Conservation (phyloP, 306 rosid genomes). For the Vicia sativa region DNA sequence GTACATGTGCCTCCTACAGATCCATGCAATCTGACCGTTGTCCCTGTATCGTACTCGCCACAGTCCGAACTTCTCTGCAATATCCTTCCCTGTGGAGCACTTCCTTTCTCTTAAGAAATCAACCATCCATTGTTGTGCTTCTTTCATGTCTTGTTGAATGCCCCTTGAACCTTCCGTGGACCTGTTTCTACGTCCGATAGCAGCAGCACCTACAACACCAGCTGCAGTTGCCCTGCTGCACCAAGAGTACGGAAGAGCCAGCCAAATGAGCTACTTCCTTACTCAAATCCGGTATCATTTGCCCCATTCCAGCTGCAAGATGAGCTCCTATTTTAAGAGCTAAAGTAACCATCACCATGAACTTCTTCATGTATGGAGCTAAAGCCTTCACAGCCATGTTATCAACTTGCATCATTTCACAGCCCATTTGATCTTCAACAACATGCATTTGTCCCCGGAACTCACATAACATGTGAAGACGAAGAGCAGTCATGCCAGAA, state of each 20-base stretch:
- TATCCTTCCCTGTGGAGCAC: slow-evolving; percentile 88
- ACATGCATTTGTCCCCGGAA: slow-evolving; percentile 89
- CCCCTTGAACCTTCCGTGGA: slow-evolving; percentile 60
- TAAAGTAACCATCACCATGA: slow-evolving; percentile 82
- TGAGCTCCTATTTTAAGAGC: slow-evolving; percentile 98
- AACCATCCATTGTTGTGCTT: slow-evolving; percentile 91
- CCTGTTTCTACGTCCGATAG: slow-evolving; percentile 57
- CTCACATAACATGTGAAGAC: slow-evolving; percentile 91
- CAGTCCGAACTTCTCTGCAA: slow-evolving; percentile 89
- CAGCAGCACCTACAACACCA: slow-evolving; percentile 66
- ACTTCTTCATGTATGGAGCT: slow-evolving; percentile 90
- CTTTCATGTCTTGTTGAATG: slow-evolving; percentile 70
- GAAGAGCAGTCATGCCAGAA: slow-evolving; percentile 84
- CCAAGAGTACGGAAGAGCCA: slow-evolving; percentile 68
- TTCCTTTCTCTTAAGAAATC: slow-evolving; percentile 85
- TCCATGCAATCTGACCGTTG: slow-evolving; percentile 86
- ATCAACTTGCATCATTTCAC: slow-evolving; percentile 91
- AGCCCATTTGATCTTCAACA: slow-evolving; percentile 89
- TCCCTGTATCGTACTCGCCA: slow-evolving; percentile 91
- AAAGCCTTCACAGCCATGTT: slow-evolving; percentile 69
- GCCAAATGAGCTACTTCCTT: slow-evolving; percentile 86
- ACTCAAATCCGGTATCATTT: slow-evolving; percentile 93
- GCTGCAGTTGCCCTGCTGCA: slow-evolving; percentile 73
- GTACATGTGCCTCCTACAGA: slow-evolving; percentile 84
- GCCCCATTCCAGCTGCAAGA: slow-evolving; percentile 87